A percentile compares a stretch with the other conserved stretches of the same genome.
Conservation (phyloP, 257 asterid genomes). For the Scutellaria minor region DNA sequence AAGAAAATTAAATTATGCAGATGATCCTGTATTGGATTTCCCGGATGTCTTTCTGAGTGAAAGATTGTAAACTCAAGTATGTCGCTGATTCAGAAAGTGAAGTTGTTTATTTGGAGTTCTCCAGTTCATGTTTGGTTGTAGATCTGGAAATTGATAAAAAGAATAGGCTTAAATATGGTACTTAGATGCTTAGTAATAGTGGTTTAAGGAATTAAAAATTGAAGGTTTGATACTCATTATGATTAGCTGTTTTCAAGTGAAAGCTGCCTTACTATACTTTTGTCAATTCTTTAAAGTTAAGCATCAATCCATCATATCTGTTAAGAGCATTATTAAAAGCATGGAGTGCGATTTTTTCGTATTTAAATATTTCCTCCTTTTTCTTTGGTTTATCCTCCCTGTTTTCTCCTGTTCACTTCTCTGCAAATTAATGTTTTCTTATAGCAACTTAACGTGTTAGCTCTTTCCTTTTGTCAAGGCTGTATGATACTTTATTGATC, state of each 20-base stretch:
- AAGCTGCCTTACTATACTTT: constrained; percentile 35
- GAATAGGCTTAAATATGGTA: constrained; percentile 25
- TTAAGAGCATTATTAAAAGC: constrained; percentile 10
- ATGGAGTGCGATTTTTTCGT: constrained; percentile 31
- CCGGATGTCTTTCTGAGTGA: constrained; percentile 17
- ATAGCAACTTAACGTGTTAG: not conserved
- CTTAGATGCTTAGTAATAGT: constrained; percentile 14
- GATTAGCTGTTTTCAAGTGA: constrained; percentile 21
- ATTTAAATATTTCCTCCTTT: constrained; percentile 12
- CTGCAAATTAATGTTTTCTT: constrained; percentile 9
- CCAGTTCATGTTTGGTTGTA: constrained; percentile 14
- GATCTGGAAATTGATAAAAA: constrained; percentile 36
- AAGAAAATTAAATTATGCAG: constrained; percentile 30
- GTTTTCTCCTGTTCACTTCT: constrained; percentile 2
- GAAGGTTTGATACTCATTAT: constrained; percentile 19
- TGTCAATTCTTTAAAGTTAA: constrained; percentile 41
- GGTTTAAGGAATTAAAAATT: constrained; percentile 1
- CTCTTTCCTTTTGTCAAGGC: not conserved
- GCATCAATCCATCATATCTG: constrained; percentile 29
- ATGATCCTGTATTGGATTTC: constrained; percentile 27
- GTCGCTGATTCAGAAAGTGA: constrained; percentile 25
- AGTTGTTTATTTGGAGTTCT: constrained; percentile 4
- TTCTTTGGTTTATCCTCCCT: not conserved
- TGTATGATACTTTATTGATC: constrained; percentile 11
- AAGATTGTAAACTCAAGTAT: constrained; percentile 26